These are phyloP conservation scores for Hirschioporus abietinus DNA, from an alignment of 768 basidiomycete species.

Conservation along the genomic window DNA sequence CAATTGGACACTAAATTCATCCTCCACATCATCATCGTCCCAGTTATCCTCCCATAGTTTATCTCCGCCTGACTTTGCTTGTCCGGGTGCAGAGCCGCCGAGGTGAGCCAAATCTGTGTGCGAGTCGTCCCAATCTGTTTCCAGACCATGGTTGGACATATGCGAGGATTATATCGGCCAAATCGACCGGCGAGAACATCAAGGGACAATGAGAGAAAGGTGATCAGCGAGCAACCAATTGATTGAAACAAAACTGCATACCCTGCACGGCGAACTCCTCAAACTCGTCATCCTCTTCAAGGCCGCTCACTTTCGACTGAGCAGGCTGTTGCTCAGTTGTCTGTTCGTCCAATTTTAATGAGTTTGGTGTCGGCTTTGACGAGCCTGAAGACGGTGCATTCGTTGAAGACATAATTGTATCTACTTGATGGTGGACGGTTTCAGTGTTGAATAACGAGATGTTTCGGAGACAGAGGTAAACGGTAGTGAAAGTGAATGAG, in stretches of 20 bases:
- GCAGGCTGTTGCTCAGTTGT: constrained; percentile 15
- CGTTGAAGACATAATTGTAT: neutral
- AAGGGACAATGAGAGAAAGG: neutral
- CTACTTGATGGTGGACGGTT: neutral
- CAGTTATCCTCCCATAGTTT: constrained; percentile 99
- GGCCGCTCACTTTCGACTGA: constrained; percentile 72
- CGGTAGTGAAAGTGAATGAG: too few relatives aligned
- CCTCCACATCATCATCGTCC: constrained; percentile 97
- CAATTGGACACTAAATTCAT: constrained; percentile 93
- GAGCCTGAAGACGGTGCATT: constrained; percentile 1
- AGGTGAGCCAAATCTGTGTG: constrained; percentile 79
- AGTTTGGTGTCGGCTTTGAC: constrained; percentile 2
- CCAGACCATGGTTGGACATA: neutral
- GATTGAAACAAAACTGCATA: constrained; percentile 25
- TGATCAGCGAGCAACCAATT: constrained; percentile 1
- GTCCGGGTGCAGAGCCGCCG: constrained; percentile 66
- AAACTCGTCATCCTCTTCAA: constrained; percentile 97
- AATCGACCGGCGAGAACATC: neutral
- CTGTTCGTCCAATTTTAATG: constrained; percentile 1
- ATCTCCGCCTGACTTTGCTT: constrained; percentile 75
- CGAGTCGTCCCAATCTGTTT: constrained; percentile 80
- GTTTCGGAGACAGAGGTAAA: too few relatives aligned
- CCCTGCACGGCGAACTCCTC: constrained; percentile 89
- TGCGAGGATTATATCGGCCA: neutral
- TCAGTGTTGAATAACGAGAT: too few relatives aligned